Conservation (phyloP, 2,329 filamentous ascomycete genomes). For the Rhexocercosporidium sp. region DNA sequence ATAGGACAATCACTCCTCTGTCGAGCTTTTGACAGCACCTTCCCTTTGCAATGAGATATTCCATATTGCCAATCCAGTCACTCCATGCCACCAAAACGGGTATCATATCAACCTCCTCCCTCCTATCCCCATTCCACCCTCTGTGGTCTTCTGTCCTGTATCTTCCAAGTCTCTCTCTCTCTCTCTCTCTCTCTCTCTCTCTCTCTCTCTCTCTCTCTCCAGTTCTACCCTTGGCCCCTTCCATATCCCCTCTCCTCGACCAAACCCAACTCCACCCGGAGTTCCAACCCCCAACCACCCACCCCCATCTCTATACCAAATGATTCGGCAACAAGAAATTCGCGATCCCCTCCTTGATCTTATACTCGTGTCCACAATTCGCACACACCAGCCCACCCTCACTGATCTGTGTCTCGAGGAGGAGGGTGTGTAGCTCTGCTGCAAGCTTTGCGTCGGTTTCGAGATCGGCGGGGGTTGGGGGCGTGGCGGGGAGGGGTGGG, state of each 20-base stretch:
- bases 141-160: background rate
- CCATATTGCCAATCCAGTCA: background rate
- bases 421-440: slow-evolving; percentile 77
- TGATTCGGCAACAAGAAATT: slow-evolving; percentile 96
- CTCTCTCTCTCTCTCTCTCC: background rate
- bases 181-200: background rate
- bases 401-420: slow-evolving; percentile 88
- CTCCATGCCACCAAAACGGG: background rate
- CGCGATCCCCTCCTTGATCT: slow-evolving; percentile 92
- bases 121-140: background rate
- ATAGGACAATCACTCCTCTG: too few species aligned
- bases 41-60: too few species aligned
- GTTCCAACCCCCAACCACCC: background rate
- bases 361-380: slow-evolving; percentile 92
- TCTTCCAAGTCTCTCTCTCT: too few species aligned
- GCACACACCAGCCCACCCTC: slow-evolving; percentile 90
- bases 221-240: too few species aligned
- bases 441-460: slow-evolving; percentile 71
- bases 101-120: background rate
- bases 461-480: slow-evolving; percentile 67
- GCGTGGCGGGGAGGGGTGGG: slow-evolving; percentile 68
- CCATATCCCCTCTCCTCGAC: background rate
- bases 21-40: too few species aligned
- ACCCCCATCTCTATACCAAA: slow-evolving; percentile 61
- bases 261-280: background rate